phyloP scores from a whole-genome alignment of 306 rosid species.

The Oxytropis ochrocephala region DNA sequence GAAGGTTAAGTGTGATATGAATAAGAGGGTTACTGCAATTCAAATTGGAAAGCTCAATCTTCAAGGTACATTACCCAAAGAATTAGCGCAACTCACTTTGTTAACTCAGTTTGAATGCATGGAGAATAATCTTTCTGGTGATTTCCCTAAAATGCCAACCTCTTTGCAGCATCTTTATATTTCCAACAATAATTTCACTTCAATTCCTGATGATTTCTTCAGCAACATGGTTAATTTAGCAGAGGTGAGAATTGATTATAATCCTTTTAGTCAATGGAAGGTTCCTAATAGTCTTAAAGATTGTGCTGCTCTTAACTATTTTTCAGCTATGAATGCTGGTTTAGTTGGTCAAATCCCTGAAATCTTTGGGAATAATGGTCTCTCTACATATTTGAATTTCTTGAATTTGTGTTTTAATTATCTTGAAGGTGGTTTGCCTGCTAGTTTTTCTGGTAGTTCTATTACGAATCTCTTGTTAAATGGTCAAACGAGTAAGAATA shows the following conservation, averaged over 20 bases:
- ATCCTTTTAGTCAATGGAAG: slow-evolving; percentile 41
- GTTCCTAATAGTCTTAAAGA: slow-evolving; percentile 43
- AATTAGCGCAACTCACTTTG: slow-evolving; percentile 32
- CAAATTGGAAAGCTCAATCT: slow-evolving; percentile 37
- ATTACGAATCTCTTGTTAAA: slow-evolving; percentile 50
- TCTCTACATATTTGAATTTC: slow-evolving; percentile 31
- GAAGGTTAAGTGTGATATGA: neutral
- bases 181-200: slow-evolving; percentile 43
- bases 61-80: slow-evolving; percentile 48
- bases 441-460: slow-evolving; percentile 36
- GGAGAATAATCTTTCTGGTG: slow-evolving; percentile 38
- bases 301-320: slow-evolving; percentile 7
- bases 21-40: slow-evolving; percentile 32
- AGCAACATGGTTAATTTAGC: slow-evolving; percentile 20
- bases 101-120: slow-evolving; percentile 42
- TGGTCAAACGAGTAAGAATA: slow-evolving; percentile 31
- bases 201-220: slow-evolving; percentile 55
- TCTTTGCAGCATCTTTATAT: slow-evolving; percentile 31
- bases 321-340: slow-evolving; percentile 37
- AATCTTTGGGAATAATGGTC: slow-evolving; percentile 26
- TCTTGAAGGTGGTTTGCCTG: slow-evolving; percentile 59
- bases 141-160: slow-evolving; percentile 41
- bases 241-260: slow-evolving; percentile 33
- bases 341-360: slow-evolving; percentile 49
- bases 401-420: slow-evolving; percentile 41